Evolutionary conservation across 495 filamentous ascomycete genomes (phyloP).

Genomic region (Pseudevernia furfuracea): DNA sequence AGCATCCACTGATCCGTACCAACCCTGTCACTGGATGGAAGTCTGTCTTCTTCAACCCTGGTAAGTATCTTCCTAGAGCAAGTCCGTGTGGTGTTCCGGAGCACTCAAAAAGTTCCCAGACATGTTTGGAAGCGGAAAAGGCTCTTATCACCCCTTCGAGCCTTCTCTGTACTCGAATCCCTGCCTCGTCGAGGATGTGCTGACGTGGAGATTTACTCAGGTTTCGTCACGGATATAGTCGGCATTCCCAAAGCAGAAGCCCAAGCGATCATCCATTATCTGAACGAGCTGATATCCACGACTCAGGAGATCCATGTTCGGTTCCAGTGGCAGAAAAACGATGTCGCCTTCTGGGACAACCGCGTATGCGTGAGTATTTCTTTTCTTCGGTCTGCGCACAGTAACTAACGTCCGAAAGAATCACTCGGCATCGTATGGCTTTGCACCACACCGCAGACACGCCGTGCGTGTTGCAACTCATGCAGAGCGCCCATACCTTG

Average conservation of each 20-base stretch:
- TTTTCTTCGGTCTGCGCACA: background rate
- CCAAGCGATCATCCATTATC: conserved; percentile 55
- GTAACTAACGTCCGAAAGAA: conserved; percentile 35
- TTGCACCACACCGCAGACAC: conserved; percentile 55
- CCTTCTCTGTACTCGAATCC: background rate
- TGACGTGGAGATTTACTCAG: background rate
- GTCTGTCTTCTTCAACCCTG: conserved; percentile 71
- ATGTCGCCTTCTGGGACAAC: conserved; percentile 74
- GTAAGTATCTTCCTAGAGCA: conserved; percentile 22
- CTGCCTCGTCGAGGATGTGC: background rate
- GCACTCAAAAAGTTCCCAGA: no score
- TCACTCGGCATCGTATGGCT: conserved; percentile 54
- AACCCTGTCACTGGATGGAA: conserved; percentile 75
- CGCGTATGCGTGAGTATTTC: conserved; percentile 45
- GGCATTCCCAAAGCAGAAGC: conserved; percentile 64
- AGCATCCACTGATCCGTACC: conserved; percentile 65
- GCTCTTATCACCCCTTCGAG: background rate
- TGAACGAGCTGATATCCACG: conserved; percentile 56
- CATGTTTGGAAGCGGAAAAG: background rate
- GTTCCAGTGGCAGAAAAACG: conserved; percentile 62
- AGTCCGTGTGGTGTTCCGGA: no score
- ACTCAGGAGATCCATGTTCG: conserved; percentile 62
- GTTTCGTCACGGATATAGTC: conserved; percentile 66
- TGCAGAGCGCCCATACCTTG: conserved; percentile 49
- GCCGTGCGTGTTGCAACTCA: conserved; percentile 54